Conservation (phyloP, 768 basidiomycete species). For the Megacollybia marginata region DNA sequence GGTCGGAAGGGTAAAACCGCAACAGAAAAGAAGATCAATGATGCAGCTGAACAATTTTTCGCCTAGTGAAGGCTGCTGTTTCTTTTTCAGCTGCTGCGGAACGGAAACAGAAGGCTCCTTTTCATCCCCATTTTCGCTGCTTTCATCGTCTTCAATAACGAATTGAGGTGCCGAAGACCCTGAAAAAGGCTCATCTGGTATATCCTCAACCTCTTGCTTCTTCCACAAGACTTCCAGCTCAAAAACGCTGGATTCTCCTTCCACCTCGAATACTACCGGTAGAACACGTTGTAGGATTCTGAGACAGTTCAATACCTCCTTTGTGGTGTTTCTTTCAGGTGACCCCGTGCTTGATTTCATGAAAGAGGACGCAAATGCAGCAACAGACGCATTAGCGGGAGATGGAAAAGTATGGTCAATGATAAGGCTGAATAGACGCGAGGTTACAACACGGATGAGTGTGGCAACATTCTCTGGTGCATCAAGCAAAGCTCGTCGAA, state of each 20-base stretch:
- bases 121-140: slow-evolving; percentile 33
- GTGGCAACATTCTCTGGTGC: slow-evolving; percentile 85
- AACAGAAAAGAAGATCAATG: slow-evolving; percentile 87
- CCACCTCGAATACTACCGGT: slow-evolving; percentile 81
- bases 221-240: slow-evolving; percentile 84
- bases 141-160: slow-evolving; percentile 82
- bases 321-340: slow-evolving; percentile 61
- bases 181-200: slow-evolving; percentile 11
- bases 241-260: slow-evolving; percentile 63
- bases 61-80: slow-evolving; percentile 65
- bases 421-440: slow-evolving; percentile 66
- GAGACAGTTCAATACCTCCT: slow-evolving; percentile 88
- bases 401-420: slow-evolving; percentile 79
- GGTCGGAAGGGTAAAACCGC: slow-evolving; percentile 84
- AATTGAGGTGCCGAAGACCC: slow-evolving; percentile 49
- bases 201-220: slow-evolving; percentile 42
- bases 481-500: slow-evolving; percentile 72
- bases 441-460: slow-evolving; percentile 63
- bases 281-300: slow-evolving; percentile 83
- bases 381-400: slow-evolving; percentile 42
- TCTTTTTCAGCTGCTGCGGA: slow-evolving; percentile 27
- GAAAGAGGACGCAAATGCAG: slow-evolving; percentile 63
- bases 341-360: slow-evolving; percentile 49
- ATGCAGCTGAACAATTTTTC: slow-evolving; percentile 74
- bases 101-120: slow-evolving; percentile 8